These are phyloP conservation scores for Pilaira anomala DNA, from an alignment of 192 early-diverging fungal genomes.

Conservation along the genomic window DNA sequence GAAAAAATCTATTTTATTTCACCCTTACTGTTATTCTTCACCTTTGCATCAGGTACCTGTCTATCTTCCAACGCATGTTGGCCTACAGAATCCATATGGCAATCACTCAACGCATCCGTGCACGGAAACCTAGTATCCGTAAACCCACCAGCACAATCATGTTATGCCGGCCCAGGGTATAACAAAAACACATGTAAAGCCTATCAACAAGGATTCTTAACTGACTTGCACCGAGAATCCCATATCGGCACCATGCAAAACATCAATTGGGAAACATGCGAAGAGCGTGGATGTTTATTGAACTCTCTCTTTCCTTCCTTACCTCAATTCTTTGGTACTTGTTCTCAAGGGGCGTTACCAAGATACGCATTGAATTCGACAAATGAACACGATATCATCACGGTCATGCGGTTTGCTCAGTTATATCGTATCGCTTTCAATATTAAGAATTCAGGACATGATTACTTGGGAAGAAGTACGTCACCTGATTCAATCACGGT, in stretches of 20 bases:
- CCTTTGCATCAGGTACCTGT: too few relatives aligned
- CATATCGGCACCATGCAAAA: slow-evolving; percentile 10
- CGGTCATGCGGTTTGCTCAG: slow-evolving; percentile 34
- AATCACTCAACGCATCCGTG: slow-evolving; percentile 18
- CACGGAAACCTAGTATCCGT: slow-evolving; percentile 25
- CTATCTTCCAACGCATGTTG: slow-evolving; percentile 22
- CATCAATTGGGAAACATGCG: slow-evolving; percentile 33
- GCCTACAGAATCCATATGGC: slow-evolving; percentile 28
- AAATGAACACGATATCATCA: slow-evolving; percentile 28
- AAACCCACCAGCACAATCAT: slow-evolving; percentile 27
- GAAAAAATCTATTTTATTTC: too few relatives aligned
- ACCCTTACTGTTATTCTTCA: too few relatives aligned
- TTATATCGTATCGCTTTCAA: slow-evolving; percentile 45
- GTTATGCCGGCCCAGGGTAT: slow-evolving; percentile 28
- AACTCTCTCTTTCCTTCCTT: slow-evolving; percentile 1
- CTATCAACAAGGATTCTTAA: neutral
- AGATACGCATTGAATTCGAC: slow-evolving; percentile 35
- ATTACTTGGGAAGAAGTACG: slow-evolving; percentile 42
- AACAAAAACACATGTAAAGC: slow-evolving; percentile 25
- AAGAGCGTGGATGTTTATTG: slow-evolving; percentile 13
- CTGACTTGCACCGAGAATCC: slow-evolving; percentile 2
- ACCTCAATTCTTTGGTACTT: slow-evolving; percentile 5
- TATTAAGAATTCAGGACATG: slow-evolving; percentile 58
- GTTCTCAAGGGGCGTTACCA: slow-evolving; percentile 34
- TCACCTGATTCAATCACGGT: slow-evolving; percentile 43